These are phyloP conservation scores for Inga leiocalycina DNA, from an alignment of 306 rosid species.

Conservation along the genomic window DNA sequence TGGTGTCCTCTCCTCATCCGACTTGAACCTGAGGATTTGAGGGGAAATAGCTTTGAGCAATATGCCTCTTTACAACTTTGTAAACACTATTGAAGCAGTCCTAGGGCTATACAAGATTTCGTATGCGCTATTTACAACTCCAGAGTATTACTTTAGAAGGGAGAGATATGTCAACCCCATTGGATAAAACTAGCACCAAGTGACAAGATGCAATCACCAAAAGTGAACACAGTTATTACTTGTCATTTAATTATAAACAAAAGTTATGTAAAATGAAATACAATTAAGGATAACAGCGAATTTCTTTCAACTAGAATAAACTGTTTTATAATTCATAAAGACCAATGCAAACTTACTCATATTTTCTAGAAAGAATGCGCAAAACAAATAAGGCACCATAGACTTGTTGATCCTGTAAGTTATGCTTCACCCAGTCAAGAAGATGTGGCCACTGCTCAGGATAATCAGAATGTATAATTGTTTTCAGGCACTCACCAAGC, in stretches of 20 bases:
- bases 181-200: conserved; percentile 12
- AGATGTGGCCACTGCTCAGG: conserved; percentile 98
- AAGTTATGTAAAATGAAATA: conserved; percentile 6
- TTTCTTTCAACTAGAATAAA: conserved; percentile 6
- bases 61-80: not conserved
- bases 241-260: not conserved
- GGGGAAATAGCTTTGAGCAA: not conserved
- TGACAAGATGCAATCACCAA: conserved; percentile 12
- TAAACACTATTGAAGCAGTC: not conserved
- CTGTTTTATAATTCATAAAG: not conserved
- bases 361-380: conserved; percentile 95
- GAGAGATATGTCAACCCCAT: not conserved
- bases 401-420: conserved; percentile 87
- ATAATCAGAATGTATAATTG: conserved; percentile 84
- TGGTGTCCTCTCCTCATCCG: conserved; percentile 93
- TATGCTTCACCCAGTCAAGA: conserved; percentile 93
- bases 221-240: not conserved
- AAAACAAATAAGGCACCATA: conserved; percentile 88
- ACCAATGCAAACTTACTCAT: conserved; percentile 67
- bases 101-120: not conserved
- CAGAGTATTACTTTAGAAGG: not conserved
- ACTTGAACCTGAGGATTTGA: conserved; percentile 74
- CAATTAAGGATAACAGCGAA: conserved; percentile 8
- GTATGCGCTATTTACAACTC: not conserved
- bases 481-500: conserved; percentile 96